These are phyloP conservation scores for Amanita rimosa DNA, from an alignment of 768 basidiomycete genomes.

Conservation along the genomic window DNA sequence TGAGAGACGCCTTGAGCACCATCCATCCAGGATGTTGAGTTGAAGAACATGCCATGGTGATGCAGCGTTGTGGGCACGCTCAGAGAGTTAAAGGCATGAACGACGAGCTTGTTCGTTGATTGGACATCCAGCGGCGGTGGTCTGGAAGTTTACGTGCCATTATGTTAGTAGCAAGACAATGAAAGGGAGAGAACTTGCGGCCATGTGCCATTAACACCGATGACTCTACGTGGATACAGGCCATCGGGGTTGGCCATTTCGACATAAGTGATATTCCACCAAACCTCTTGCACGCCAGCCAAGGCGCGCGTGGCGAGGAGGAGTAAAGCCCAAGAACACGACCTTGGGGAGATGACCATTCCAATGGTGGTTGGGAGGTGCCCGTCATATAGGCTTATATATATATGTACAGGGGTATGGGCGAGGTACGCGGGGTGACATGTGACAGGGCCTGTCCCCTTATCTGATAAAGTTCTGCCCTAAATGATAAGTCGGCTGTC, in stretches of 20 bases:
- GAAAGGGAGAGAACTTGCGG: constrained; percentile 45
- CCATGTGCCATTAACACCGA: constrained; percentile 91
- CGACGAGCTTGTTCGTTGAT: constrained; percentile 57
- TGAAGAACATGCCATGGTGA: constrained; percentile 95
- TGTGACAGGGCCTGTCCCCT: not conserved
- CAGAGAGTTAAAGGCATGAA: constrained; percentile 71
- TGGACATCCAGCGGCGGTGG: constrained; percentile 74
- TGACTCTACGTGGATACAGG: constrained; percentile 58
- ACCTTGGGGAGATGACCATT: not conserved
- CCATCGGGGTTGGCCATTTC: constrained; percentile 77
- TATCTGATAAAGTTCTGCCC: constrained; percentile 14
- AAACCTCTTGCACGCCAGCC: constrained; percentile 61
- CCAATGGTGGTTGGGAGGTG: too few relatives aligned
- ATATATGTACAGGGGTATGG: too few relatives aligned
- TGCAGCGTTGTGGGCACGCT: constrained; percentile 64
- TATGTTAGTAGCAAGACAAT: not conserved
- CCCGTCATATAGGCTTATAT: too few relatives aligned
- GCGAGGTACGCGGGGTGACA: too few relatives aligned
- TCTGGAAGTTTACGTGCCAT: constrained; percentile 22
- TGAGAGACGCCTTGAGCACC: constrained; percentile 77
- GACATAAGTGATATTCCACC: constrained; percentile 91
- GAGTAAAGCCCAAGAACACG: constrained; percentile 14
- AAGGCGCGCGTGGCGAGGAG: constrained; percentile 27
- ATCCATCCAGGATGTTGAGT: constrained; percentile 79
- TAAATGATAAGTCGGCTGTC: constrained; percentile 2